These are phyloP conservation scores for Zoysia japonica DNA, from an alignment of 176 grass and related monocot species.

Conservation along the genomic window DNA sequence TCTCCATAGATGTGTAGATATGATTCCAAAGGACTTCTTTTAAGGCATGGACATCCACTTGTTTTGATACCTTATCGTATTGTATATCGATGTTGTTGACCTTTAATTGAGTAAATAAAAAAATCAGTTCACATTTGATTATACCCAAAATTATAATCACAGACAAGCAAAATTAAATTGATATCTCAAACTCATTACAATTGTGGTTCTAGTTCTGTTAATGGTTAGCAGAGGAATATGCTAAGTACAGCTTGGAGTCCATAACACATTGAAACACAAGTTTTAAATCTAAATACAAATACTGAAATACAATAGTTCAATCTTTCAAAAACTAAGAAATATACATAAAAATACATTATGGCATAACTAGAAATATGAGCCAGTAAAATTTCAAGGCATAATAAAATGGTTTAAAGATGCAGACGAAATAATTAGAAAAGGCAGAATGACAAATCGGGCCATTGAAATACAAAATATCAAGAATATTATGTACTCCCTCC, in stretches of 20 bases:
- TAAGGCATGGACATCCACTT: conserved; percentile 97
- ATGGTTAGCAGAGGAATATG: neutral
- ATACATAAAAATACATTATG: neutral
- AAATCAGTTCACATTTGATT: conserved; percentile 36
- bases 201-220: neutral
- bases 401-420: neutral
- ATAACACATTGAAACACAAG: neutral
- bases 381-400: neutral
- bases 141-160: conserved; percentile 1
- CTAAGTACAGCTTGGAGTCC: neutral
- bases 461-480: neutral
- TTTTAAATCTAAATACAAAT: neutral
- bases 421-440: neutral
- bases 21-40: conserved; percentile 91
- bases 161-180: neutral
- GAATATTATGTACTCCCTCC: neutral
- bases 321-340: neutral
- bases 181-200: neutral
- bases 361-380: neutral
- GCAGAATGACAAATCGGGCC: neutral
- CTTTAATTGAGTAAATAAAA: conserved; percentile 46
- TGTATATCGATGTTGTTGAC: conserved; percentile 91
- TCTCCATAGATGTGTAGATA: conserved; percentile 65
- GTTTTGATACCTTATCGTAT: conserved; percentile 95
- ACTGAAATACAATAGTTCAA: neutral